Conservation (phyloP, 2,329 filamentous ascomycete species). For the Diaporthe ampelina region DNA sequence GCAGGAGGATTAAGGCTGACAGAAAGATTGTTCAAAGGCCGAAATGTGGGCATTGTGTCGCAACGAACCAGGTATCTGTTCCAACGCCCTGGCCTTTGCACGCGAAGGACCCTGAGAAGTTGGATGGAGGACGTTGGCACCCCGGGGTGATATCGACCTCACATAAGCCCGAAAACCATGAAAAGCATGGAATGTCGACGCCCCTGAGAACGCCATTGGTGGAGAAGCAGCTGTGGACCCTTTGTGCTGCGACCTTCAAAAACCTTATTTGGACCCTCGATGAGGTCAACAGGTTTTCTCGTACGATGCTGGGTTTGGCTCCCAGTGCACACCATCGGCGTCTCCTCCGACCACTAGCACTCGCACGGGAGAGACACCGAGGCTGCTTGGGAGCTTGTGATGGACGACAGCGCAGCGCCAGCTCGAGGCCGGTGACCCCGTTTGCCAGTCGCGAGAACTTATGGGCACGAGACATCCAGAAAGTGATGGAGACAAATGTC, state of each 20-base stretch:
- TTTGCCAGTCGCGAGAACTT: neutral
- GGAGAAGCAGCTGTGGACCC: conserved; percentile 20
- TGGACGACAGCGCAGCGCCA: neutral
- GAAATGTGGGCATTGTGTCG: conserved; percentile 21
- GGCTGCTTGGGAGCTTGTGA: too few relatives aligned
- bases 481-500: neutral
- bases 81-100: conserved; percentile 15
- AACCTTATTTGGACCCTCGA: conserved; percentile 26
- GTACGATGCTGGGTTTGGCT: conserved; percentile 21
- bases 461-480: neutral
- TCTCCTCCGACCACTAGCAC: neutral
- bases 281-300: conserved; percentile 29
- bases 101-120: conserved; percentile 34
- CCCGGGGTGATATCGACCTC: conserved; percentile 31
- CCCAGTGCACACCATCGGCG: conserved; percentile 11
- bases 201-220: conserved; percentile 20
- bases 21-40: conserved; percentile 14
- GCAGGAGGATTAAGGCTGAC: conserved; percentile 28
- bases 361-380: neutral
- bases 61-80: conserved; percentile 25
- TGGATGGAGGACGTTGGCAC: conserved; percentile 28
- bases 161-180: conserved; percentile 35
- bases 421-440: conserved; percentile 1
- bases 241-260: conserved; percentile 22
- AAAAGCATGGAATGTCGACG: conserved; percentile 23